Conservation (phyloP, 2,329 filamentous ascomycete species). For the Ramularia collo-cygni region DNA sequence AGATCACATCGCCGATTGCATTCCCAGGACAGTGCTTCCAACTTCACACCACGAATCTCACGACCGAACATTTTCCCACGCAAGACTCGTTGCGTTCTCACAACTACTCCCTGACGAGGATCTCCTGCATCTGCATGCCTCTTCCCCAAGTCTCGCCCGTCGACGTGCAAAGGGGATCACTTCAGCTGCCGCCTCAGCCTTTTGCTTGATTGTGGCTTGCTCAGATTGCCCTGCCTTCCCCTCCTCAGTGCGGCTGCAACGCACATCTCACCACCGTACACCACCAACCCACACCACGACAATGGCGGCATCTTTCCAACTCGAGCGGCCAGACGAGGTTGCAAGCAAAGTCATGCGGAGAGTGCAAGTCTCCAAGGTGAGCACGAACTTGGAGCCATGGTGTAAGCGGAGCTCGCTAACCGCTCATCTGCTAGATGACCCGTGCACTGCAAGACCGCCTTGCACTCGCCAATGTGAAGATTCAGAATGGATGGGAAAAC, state of each 20-base stretch:
- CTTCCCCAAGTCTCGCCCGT: too few species aligned
- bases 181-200: too few species aligned
- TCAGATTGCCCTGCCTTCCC: slow-evolving; percentile 1
- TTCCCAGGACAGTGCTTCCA: too few species aligned
- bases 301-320: slow-evolving; percentile 23
- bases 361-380: slow-evolving; percentile 35
- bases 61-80: too few species aligned
- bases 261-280: background rate
- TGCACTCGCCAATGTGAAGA: slow-evolving; percentile 93
- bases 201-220: slow-evolving; percentile 1
- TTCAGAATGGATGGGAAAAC: slow-evolving; percentile 91
- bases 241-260: background rate
- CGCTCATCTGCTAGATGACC: slow-evolving; percentile 61
- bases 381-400: slow-evolving; percentile 7
- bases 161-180: too few species aligned
- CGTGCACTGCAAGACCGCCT: slow-evolving; percentile 87
- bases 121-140: too few species aligned
- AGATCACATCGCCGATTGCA: too few species aligned
- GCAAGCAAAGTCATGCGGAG: slow-evolving; percentile 32
- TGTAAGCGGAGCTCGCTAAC: slow-evolving; percentile 8
- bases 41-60: too few species aligned
- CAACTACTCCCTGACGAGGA: too few species aligned
- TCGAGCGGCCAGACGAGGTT: slow-evolving; percentile 29
- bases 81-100: too few species aligned
- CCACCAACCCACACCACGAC: slow-evolving; percentile 6